Conservation (phyloP, 2,329 filamentous ascomycete genomes). For the Botrytis pseudocinerea region DNA sequence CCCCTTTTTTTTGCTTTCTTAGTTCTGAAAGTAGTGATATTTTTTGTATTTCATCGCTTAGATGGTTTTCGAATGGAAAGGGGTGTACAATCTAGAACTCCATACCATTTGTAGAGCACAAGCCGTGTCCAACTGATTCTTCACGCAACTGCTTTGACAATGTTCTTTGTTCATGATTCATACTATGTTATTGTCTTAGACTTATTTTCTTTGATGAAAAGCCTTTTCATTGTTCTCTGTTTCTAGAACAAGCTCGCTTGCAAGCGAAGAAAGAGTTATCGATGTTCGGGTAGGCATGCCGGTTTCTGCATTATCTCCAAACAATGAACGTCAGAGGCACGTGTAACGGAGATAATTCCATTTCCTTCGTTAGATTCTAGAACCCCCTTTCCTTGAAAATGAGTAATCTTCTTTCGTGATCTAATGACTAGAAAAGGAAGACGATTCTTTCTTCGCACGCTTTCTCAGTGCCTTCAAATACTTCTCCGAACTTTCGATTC, state of each 20-base stretch:
- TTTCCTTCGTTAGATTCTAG: conserved; percentile 10
- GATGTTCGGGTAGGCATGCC: not conserved
- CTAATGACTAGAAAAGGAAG: conserved; percentile 9
- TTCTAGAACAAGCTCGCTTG: not conserved
- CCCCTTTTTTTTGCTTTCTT: not conserved
- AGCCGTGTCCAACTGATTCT: not conserved
- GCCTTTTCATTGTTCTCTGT: not conserved
- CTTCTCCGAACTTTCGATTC: not conserved
- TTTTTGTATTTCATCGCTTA: not conserved
- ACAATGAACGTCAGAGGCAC: not conserved
- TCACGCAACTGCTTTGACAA: not conserved
- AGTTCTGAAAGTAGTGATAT: not conserved
- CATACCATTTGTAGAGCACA: not conserved
- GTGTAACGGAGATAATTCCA: not conserved
- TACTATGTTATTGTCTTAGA: conserved; percentile 10
- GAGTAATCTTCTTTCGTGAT: not conserved
- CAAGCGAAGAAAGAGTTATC: not conserved
- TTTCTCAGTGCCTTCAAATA: not conserved
- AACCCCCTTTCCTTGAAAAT: not conserved
- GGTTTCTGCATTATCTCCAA: not conserved
- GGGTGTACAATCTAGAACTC: not conserved
- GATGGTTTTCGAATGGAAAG: not conserved
- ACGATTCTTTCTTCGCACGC: not conserved
- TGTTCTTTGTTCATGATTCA: conserved; percentile 9
- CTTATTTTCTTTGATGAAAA: conserved; percentile 1